phyloP scores from a whole-genome alignment of 1,284 basidiomycete species.

The Schizophyllum commune region DNA sequence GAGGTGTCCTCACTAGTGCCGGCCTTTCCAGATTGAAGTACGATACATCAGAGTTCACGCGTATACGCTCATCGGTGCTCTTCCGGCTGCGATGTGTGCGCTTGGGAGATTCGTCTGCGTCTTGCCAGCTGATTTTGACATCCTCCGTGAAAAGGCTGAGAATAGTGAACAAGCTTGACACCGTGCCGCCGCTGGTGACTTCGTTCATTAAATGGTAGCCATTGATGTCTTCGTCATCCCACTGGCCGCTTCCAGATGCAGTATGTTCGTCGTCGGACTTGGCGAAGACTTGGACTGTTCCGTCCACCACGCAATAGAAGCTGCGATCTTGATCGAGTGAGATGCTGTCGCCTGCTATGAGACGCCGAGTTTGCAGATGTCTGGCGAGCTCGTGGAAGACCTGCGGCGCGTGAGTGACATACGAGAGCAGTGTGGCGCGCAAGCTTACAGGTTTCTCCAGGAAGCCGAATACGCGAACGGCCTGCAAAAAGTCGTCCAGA shows the following conservation, averaged over 20 bases:
- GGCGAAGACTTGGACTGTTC: constrained; percentile 81
- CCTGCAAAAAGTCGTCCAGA: constrained; percentile 90
- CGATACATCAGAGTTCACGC: constrained; percentile 54
- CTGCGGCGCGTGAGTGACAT: constrained; percentile 24
- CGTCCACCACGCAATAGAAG: constrained; percentile 95
- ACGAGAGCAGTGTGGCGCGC: neutral
- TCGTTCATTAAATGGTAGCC: constrained; percentile 93
- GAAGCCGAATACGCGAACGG: constrained; percentile 92
- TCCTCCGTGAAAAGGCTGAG: constrained; percentile 95
- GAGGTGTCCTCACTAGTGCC: constrained; percentile 7
- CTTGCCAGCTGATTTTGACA: constrained; percentile 88
- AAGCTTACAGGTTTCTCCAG: constrained; percentile 22
- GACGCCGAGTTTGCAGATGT: constrained; percentile 83
- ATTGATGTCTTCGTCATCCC: constrained; percentile 83
- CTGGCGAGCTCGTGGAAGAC: constrained; percentile 93
- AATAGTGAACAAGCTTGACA: constrained; percentile 95
- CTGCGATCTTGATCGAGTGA: constrained; percentile 89
- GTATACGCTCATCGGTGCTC: constrained; percentile 20
- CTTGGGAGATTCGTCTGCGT: constrained; percentile 33
- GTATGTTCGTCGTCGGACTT: constrained; percentile 37
- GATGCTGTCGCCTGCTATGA: constrained; percentile 87
- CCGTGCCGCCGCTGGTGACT: constrained; percentile 89
- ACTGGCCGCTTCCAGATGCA: constrained; percentile 35
- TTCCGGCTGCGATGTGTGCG: constrained; percentile 14
- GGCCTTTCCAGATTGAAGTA: constrained; percentile 43